phyloP scores from a whole-genome alignment of 306 rosid genomes.

The Quercus bicolor region DNA sequence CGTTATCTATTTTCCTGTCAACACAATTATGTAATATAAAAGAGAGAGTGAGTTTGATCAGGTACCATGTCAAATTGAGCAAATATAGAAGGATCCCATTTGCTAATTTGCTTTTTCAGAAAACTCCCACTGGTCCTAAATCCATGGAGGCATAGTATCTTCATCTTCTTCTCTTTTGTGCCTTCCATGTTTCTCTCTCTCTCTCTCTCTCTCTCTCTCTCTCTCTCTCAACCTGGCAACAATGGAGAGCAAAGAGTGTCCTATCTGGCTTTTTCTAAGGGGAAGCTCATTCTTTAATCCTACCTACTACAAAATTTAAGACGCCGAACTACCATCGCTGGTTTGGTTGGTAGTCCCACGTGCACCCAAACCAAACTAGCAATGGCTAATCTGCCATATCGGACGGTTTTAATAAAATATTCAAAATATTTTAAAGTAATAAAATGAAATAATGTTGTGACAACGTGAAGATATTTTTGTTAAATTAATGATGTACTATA shows the following conservation, averaged over 20 bases:
- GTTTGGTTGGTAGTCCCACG: conserved; percentile 18
- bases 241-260: neutral
- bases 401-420: too few species aligned
- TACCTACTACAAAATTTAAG: conserved; percentile 5
- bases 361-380: neutral
- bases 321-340: neutral
- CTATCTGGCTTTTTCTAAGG: neutral
- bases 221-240: neutral
- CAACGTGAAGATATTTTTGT: too few species aligned
- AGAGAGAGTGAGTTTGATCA: too few species aligned
- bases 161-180: conserved; percentile 45
- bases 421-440: too few species aligned
- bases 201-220: too few species aligned
- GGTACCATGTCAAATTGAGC: conserved; percentile 65
- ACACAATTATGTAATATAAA: neutral
- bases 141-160: conserved; percentile 85
- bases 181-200: conserved; percentile 35
- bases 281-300: neutral
- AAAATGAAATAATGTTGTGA: too few species aligned
- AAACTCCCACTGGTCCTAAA: conserved; percentile 86
- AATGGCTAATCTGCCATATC: too few species aligned
- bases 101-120: conserved; percentile 67
- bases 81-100: conserved; percentile 80
- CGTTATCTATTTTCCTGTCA: too few species aligned
- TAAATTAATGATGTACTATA: too few species aligned